A percentile compares a stretch with the other conserved stretches of the same genome.
Conservation (phyloP, 768 basidiomycete genomes). For the Suillus luteus region DNA sequence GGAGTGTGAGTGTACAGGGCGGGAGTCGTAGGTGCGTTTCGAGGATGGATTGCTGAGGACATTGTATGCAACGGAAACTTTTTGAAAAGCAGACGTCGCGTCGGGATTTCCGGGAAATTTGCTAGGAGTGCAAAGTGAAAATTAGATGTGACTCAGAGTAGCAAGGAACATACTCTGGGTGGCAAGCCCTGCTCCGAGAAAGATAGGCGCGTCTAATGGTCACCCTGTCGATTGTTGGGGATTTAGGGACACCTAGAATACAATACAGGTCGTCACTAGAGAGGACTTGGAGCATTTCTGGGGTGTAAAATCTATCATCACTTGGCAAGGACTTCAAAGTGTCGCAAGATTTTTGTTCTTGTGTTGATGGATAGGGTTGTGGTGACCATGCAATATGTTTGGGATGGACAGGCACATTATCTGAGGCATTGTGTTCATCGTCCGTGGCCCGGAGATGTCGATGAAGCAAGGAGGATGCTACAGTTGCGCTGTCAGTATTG, state of each 20-base stretch:
- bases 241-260: conserved; percentile 65
- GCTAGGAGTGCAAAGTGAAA: conserved; percentile 40
- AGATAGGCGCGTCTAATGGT: conserved; percentile 77
- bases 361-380: conserved; percentile 20
- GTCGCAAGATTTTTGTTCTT: conserved; percentile 16
- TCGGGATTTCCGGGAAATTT: conserved; percentile 76
- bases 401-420: conserved; percentile 31
- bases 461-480: conserved; percentile 67
- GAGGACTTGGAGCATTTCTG: conserved; percentile 48
- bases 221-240: conserved; percentile 54
- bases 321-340: conserved; percentile 2
- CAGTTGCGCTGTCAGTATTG: background rate
- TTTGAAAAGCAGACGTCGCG: conserved; percentile 85
- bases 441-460: conserved; percentile 57
- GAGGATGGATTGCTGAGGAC: conserved; percentile 74
- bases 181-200: conserved; percentile 70
- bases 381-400: conserved; percentile 33
- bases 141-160: conserved; percentile 9
- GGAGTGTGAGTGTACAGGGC: conserved; percentile 40
- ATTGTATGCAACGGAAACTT: conserved; percentile 81
- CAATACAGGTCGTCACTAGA: conserved; percentile 67
- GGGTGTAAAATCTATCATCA: conserved; percentile 17
- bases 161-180: conserved; percentile 74
- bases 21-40: conserved; percentile 67
- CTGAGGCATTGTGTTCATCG: conserved; percentile 50